Evolutionary conservation across 208 protist genomes (phyloP), one percentile per base, ranked within the genome.

Genomic region (Leptomonas pyrrhocoris): DNA sequence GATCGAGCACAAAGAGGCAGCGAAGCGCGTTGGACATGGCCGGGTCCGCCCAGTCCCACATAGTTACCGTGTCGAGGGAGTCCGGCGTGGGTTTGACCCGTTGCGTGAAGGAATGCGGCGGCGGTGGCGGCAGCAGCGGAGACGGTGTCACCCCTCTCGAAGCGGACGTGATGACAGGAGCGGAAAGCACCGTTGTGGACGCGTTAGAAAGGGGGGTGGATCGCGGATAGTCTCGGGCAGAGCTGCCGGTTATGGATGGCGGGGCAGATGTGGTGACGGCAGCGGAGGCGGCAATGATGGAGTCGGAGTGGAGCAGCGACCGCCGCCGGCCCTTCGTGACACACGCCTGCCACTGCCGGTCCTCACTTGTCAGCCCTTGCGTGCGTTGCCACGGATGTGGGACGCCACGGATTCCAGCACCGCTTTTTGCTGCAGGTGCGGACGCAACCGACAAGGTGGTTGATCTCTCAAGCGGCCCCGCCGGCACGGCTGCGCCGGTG

Each of bases 21-120:
- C 38, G 55, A 0, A 77, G 63, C 2, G 71, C 55, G 21, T 58
- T 70, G 6, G 63, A 70, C 55, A 70, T 66, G 31, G 56, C 71
- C 36, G 71, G 71, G 19, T 77, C 71, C 9, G 57, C 49, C 63
- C 55, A 77, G 34, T 77, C 71, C 71, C 71, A 77, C 71, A 77
- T 65, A 2, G 71, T 77, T 15, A 70, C 63, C 0, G 59, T 15
- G 19, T 59, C 48, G 1, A 70, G 56, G 2, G 46, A 42, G 11
- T 60, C 51, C 3, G 42, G 60, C 1, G 54, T 75, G 13, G 31
- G 30, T 36, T 68, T 54, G 31, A 5, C 16, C 7, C 51, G 42
- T 9, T 21, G 60, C 53, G 27, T 59, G 49, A 49, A 0, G 18
- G 58, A 61, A 15, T 46, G 48, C 66, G 49, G 38, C 53, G 48